These are phyloP conservation scores for Acanthamoeba rhysodes DNA, from an alignment of 208 protist species.

Conservation along the genomic window DNA sequence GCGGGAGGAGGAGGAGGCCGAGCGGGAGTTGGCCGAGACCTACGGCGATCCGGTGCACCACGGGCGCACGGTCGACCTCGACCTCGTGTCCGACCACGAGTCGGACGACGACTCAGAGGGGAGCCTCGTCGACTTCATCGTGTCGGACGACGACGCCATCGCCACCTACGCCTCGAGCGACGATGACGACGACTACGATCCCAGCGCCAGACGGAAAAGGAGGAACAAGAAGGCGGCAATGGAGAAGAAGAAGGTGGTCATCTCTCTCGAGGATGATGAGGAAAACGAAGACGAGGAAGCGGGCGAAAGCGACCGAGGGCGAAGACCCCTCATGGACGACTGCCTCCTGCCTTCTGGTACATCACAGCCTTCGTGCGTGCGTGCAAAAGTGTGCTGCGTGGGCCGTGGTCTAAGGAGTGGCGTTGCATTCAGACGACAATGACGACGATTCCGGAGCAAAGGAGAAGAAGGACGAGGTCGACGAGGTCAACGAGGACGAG, in stretches of 20 bases:
- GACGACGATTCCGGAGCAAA: not conserved
- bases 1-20: not conserved
- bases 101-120: slow-evolving; percentile 14
- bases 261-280: not conserved
- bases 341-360: slow-evolving; percentile 3
- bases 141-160: slow-evolving; percentile 22
- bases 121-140: slow-evolving; percentile 1
- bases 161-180: slow-evolving; percentile 7
- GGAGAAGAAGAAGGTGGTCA: not conserved
- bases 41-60: not conserved
- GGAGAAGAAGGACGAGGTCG: not conserved
- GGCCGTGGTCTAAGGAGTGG: not conserved
- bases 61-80: not conserved
- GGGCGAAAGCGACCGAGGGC: not conserved
- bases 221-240: not conserved
- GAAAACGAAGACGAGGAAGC: not conserved
- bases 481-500: not conserved
- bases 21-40: not conserved
- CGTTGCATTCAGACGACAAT: not conserved
- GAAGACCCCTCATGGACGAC: not conserved
- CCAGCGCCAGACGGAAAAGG: no score
- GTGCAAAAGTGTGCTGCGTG: no score
- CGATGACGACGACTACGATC: slow-evolving; percentile 1
- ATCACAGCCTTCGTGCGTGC: not conserved
- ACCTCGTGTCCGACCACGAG: not conserved